phyloP scores from a whole-genome alignment of 108 stramenopile species.

The Nitzschia inconspicua region DNA sequence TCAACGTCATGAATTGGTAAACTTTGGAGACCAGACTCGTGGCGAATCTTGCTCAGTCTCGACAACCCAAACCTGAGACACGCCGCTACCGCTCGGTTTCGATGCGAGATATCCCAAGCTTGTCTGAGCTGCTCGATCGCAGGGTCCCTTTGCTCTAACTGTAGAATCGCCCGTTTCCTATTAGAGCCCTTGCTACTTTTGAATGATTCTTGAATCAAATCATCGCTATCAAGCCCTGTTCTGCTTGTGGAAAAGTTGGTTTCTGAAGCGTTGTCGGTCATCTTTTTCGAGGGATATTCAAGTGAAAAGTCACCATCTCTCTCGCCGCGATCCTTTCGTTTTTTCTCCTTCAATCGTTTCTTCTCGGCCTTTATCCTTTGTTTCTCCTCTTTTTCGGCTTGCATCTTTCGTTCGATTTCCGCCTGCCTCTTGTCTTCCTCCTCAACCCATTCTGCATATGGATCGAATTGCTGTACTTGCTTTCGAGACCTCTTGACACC shows the following conservation, averaged over 20 bases:
- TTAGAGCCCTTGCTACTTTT: constrained; percentile 59
- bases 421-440: constrained; percentile 54
- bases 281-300: constrained; percentile 9
- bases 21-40: constrained; percentile 74
- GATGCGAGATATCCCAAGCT: constrained; percentile 80
- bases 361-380: constrained; percentile 60
- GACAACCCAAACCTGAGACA: constrained; percentile 75
- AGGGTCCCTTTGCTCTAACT: constrained; percentile 74
- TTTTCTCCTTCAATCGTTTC: constrained; percentile 65
- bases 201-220: constrained; percentile 18
- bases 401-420: constrained; percentile 61
- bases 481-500: constrained; percentile 74
- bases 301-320: constrained; percentile 10
- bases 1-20: constrained; percentile 81
- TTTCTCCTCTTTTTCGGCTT: constrained; percentile 72
- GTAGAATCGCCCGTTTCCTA: constrained; percentile 47
- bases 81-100: constrained; percentile 62
- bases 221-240: background rate
- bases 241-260: background rate
- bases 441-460: constrained; percentile 49
- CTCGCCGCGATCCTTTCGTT: constrained; percentile 41
- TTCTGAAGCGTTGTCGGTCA: background rate
- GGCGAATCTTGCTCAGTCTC: constrained; percentile 72
- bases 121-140: constrained; percentile 72
- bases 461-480: constrained; percentile 79